Evolutionary conservation across 768 basidiomycete genomes (phyloP).

Genomic region (Paxillus involutus): DNA sequence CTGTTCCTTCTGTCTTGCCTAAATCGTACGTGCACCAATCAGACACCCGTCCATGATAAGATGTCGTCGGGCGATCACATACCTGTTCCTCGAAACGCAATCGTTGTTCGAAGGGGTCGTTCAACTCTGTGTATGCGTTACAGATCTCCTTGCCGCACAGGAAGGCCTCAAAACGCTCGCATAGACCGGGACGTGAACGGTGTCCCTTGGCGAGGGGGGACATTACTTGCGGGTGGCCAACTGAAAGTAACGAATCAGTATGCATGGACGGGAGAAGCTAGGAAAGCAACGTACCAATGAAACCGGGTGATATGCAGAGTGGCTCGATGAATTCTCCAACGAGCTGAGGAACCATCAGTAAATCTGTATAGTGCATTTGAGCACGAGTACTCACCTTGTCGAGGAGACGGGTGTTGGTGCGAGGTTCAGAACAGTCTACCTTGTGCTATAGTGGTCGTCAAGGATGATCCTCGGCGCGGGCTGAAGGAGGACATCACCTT

Average conservation of each 20-base stretch:
- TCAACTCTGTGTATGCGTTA: conserved; percentile 99
- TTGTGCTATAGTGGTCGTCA: conserved; percentile 61
- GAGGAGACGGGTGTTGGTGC: conserved; percentile 90
- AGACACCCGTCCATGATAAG: background rate
- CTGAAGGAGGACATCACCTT: conserved; percentile 53
- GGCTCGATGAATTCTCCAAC: conserved; percentile 98
- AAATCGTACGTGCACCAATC: background rate
- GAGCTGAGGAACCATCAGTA: conserved; percentile 49
- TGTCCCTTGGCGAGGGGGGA: conserved; percentile 99
- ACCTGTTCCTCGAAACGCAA: conserved; percentile 95
- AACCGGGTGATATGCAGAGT: conserved; percentile 93
- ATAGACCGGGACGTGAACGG: conserved; percentile 93
- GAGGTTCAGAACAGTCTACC: conserved; percentile 94
- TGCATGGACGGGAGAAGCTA: background rate
- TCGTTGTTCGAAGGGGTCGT: conserved; percentile 97
- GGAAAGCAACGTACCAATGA: conserved; percentile 65
- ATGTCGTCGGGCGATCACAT: background rate
- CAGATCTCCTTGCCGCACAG: conserved; percentile 98
- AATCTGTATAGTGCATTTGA: background rate
- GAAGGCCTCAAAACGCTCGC: conserved; percentile 99
- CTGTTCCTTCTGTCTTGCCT: conserved; percentile 89
- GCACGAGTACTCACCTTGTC: conserved; percentile 67
- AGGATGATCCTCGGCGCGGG: background rate
- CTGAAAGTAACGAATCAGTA: conserved; percentile 35
- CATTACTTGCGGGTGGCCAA: conserved; percentile 99